phyloP scores from a whole-genome alignment of 2,329 filamentous ascomycete genomes.

The Sporothrix pseudoabietina region DNA sequence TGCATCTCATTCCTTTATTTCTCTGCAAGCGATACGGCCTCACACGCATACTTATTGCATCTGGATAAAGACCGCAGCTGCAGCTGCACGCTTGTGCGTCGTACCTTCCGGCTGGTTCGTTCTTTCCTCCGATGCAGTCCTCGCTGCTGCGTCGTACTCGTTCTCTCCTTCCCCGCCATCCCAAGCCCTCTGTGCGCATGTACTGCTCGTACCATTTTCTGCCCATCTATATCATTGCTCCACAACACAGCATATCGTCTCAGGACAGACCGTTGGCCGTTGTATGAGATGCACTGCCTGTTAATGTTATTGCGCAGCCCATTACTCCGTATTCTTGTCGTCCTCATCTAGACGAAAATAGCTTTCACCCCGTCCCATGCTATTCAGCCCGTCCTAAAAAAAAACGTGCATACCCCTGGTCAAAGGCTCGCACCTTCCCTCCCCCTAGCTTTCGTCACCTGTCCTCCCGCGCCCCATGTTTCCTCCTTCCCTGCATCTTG shows the following conservation, averaged over 20 bases:
- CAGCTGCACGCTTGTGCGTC: not conserved
- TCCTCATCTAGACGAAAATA: not conserved
- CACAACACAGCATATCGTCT: not conserved
- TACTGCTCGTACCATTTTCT: not conserved
- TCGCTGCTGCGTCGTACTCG: not conserved
- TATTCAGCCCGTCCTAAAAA: not conserved
- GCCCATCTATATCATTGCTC: not conserved
- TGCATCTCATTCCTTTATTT: not conserved
- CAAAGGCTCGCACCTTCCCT: constrained; percentile 16
- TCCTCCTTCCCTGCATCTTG: not conserved
- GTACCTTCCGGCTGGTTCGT: not conserved
- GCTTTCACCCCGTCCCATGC: not conserved
- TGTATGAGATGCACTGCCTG: not conserved
- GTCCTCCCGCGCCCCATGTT: not conserved
- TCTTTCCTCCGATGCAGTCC: not conserved
- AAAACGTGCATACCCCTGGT: not conserved
- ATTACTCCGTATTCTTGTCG: not conserved
- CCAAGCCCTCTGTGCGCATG: not conserved
- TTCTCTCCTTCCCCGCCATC: constrained; percentile 2
- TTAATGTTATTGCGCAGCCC: not conserved
- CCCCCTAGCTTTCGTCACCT: constrained; percentile 5
- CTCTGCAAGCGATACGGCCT: not conserved
- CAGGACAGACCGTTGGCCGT: not conserved
- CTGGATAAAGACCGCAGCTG: not conserved
- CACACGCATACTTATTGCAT: not conserved